Evolutionary conservation across 202 grass and related monocot genomes (phyloP).

Genomic region (Brachypodium distachyon): DNA sequence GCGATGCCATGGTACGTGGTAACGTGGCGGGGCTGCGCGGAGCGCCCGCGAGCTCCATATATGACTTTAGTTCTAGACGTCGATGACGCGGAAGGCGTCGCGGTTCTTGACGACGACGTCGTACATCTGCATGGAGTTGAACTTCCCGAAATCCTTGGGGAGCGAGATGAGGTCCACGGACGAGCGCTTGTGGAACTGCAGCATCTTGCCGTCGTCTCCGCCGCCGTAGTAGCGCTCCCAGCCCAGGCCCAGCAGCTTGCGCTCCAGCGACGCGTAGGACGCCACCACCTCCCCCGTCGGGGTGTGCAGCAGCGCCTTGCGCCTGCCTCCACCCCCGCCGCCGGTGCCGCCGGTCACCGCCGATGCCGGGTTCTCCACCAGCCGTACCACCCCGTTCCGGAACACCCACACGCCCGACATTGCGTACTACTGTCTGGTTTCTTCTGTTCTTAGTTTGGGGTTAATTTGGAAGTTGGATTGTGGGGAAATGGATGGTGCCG

Average conservation of each 20-base stretch:
- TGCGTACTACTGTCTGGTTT: too few relatives aligned
- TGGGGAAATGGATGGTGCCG: too few relatives aligned
- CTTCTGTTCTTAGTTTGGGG: too few relatives aligned
- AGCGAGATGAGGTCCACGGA: conserved; percentile 91
- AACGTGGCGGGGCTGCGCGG: too few relatives aligned
- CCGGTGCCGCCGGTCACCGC: too few relatives aligned
- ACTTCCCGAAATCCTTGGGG: conserved; percentile 55
- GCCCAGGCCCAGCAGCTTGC: conserved; percentile 53
- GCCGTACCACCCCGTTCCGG: conserved; percentile 71
- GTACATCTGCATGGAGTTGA: conserved; percentile 90
- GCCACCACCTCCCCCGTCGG: conserved; percentile 54
- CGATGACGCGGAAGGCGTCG: conserved; percentile 70
- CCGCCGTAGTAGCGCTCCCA: conserved; percentile 72
- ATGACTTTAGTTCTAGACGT: too few relatives aligned
- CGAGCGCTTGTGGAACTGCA: conserved; percentile 77
- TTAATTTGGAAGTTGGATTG: too few relatives aligned
- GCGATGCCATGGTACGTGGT: too few relatives aligned
- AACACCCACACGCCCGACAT: conserved; percentile 98
- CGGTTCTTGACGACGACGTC: conserved; percentile 95
- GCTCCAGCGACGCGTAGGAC: conserved; percentile 67
- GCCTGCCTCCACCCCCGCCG: conserved; percentile 37
- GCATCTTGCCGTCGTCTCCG: conserved; percentile 24
- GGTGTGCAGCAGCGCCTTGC: conserved; percentile 63
- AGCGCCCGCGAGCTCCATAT: too few relatives aligned
- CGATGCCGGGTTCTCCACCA: conserved; percentile 76